A percentile compares a stretch with the other conserved stretches of the same genome.
phyloP scores from a whole-genome alignment of 192 early-diverging fungal species.

The Globomyces pollinis-pini region DNA sequence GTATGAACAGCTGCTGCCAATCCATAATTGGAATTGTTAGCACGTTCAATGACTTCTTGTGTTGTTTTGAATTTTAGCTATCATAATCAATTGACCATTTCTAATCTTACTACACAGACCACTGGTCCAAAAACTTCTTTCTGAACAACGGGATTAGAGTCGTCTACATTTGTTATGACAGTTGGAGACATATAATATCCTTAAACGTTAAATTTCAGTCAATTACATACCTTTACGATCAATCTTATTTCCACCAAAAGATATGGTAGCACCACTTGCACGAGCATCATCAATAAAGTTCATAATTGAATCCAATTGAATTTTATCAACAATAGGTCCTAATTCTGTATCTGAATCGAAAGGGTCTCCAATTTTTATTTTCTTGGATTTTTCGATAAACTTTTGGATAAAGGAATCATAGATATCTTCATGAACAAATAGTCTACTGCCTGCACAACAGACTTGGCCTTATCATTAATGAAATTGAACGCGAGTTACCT shows the following conservation, averaged over 20 bases:
- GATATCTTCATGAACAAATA: conserved; percentile 46
- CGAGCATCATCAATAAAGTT: conserved; percentile 68
- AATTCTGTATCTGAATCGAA: conserved; percentile 25
- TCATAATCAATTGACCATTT: too few relatives aligned
- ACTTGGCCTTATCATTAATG: conserved; percentile 40
- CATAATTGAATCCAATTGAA: conserved; percentile 46
- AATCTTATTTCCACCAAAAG: conserved; percentile 62
- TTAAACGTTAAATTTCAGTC: too few relatives aligned
- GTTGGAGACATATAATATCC: conserved; percentile 83
- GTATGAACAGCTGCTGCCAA: conserved; percentile 83
- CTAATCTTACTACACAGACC: conserved; percentile 70
- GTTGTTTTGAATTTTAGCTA: too few relatives aligned
- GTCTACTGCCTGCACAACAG: conserved; percentile 42
- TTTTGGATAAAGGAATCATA: conserved; percentile 32
- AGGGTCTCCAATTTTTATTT: conserved; percentile 35
- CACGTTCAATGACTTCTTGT: conserved; percentile 51
- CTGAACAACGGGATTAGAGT: conserved; percentile 57
- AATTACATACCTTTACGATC: conserved; percentile 46
- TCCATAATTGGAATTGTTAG: conserved; percentile 68
- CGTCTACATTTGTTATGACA: conserved; percentile 59
- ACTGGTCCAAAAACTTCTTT: conserved; percentile 94
- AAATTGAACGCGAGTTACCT: too few relatives aligned
- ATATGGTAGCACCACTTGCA: conserved; percentile 58
- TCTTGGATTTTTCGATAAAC: conserved; percentile 11
- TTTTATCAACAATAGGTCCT: conserved; percentile 47